phyloP scores from a whole-genome alignment of 208 protist species.

The Acanthamoeba healyi region DNA sequence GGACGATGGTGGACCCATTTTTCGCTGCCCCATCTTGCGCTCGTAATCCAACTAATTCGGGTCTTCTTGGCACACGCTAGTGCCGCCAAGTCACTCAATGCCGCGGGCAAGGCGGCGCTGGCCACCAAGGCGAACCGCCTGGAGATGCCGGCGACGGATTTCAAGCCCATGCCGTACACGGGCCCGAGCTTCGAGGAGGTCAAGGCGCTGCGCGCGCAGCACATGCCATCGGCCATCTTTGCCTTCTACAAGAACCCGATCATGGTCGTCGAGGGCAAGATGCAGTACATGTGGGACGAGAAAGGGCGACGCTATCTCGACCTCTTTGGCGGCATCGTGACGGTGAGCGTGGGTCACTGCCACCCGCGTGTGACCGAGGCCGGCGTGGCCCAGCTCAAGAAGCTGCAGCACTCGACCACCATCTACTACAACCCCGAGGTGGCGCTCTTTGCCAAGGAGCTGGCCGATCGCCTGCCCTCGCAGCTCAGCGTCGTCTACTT shows the following conservation, averaged over 20 bases:
- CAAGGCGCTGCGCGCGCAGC: constrained; percentile 43
- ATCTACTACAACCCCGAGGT: constrained; percentile 85
- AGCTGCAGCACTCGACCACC: constrained; percentile 88
- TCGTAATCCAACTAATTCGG: too few relatives aligned
- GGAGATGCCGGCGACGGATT: constrained; percentile 41
- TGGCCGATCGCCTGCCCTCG: constrained; percentile 81
- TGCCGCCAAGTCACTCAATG: too few relatives aligned
- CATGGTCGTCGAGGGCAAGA: constrained; percentile 83
- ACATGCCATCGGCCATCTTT: constrained; percentile 77
- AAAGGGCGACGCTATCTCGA: constrained; percentile 80
- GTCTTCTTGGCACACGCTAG: too few relatives aligned
- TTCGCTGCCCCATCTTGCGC: too few relatives aligned
- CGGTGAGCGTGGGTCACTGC: constrained; percentile 88
- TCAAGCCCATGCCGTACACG: constrained; percentile 55
- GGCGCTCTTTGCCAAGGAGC: constrained; percentile 80
- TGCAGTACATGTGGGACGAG: constrained; percentile 87
- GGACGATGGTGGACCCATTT: neutral
- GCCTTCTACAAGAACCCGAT: constrained; percentile 86
- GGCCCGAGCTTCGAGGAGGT: constrained; percentile 67
- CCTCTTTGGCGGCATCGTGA: constrained; percentile 78
- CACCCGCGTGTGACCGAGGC: constrained; percentile 87
- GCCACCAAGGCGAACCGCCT: constrained; percentile 8
- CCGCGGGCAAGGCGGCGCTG: neutral
- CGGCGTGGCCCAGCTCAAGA: constrained; percentile 84
- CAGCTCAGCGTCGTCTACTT: constrained; percentile 86